phyloP scores from a whole-genome alignment of 2,329 filamentous ascomycete genomes.

The Claviceps sorghi region DNA sequence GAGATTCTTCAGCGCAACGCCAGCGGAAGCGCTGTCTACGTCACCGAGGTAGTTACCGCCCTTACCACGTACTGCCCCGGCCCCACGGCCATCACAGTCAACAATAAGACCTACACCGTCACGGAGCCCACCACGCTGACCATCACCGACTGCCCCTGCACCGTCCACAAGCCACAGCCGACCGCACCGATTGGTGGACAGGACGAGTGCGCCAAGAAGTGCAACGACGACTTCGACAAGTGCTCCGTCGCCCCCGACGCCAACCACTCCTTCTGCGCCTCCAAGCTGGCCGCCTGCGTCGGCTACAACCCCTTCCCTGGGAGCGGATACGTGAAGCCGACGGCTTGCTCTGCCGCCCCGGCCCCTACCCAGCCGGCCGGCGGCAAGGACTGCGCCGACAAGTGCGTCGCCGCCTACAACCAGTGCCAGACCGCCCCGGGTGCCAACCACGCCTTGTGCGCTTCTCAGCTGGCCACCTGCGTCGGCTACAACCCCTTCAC shows the following conservation, averaged over 20 bases:
- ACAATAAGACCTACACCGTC: neutral
- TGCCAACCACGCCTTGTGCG: constrained; percentile 13
- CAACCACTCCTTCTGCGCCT: constrained; percentile 13
- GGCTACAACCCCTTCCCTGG: constrained; percentile 13
- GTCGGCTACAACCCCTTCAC: constrained; percentile 14
- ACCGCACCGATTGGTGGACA: neutral
- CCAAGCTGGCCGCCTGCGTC: constrained; percentile 12
- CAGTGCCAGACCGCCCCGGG: constrained; percentile 9
- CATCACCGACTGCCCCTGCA: constrained; percentile 1
- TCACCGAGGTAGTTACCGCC: constrained; percentile 47
- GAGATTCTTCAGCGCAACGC: neutral
- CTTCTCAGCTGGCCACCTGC: constrained; percentile 11
- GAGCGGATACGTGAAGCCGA: constrained; percentile 6
- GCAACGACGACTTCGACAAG: constrained; percentile 7
- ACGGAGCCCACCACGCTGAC: neutral
- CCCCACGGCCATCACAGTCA: constrained; percentile 13
- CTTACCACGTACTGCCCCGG: constrained; percentile 60
- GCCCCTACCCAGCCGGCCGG: constrained; percentile 9
- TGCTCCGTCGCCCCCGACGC: constrained; percentile 10
- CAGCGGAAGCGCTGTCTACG: constrained; percentile 29
- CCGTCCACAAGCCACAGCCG: neutral
- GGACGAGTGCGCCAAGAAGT: constrained; percentile 9
- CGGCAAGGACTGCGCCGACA: constrained; percentile 9
- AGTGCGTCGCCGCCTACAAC: constrained; percentile 8
- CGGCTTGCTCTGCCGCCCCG: constrained; percentile 7